A percentile compares a stretch with the other conserved stretches of the same genome.
Evolutionary conservation across 805 yeast species (phyloP).

Genomic region (Pichia phayaonensis): DNA sequence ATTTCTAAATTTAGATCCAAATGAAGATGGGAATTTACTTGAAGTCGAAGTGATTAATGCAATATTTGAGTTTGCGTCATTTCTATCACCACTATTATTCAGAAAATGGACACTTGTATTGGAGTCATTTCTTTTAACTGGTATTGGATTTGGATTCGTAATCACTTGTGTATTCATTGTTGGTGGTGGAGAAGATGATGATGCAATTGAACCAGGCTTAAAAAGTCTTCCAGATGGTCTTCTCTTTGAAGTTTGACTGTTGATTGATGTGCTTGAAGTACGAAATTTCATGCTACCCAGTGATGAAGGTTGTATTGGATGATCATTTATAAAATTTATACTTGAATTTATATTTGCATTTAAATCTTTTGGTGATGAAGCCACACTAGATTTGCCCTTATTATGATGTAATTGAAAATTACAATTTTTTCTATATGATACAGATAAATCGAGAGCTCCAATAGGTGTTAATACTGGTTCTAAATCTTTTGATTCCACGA

Average conservation of each 20-base stretch:
- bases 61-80: neutral
- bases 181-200: constrained; percentile 29
- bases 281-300: constrained; percentile 14
- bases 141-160: constrained; percentile 26
- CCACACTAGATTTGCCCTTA: constrained; percentile 35
- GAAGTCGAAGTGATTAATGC: constrained; percentile 26
- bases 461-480: constrained; percentile 66
- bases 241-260: constrained; percentile 20
- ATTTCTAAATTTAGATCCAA: constrained; percentile 45
- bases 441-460: constrained; percentile 69
- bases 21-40: constrained; percentile 64
- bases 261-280: constrained; percentile 19
- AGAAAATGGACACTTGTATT: constrained; percentile 27
- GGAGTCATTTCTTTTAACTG: constrained; percentile 38
- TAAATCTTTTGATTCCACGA: constrained; percentile 45
- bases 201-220: constrained; percentile 51
- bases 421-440: constrained; percentile 68
- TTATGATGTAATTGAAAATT: constrained; percentile 61
- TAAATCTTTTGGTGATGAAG: neutral
- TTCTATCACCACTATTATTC: constrained; percentile 3
- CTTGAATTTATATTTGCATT: neutral
- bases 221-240: constrained; percentile 38
- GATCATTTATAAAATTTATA: neutral
- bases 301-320: neutral
- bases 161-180: constrained; percentile 9